phyloP scores from a whole-genome alignment of 2,329 filamentous ascomycete species.

The Lasiodiplodia sp. region DNA sequence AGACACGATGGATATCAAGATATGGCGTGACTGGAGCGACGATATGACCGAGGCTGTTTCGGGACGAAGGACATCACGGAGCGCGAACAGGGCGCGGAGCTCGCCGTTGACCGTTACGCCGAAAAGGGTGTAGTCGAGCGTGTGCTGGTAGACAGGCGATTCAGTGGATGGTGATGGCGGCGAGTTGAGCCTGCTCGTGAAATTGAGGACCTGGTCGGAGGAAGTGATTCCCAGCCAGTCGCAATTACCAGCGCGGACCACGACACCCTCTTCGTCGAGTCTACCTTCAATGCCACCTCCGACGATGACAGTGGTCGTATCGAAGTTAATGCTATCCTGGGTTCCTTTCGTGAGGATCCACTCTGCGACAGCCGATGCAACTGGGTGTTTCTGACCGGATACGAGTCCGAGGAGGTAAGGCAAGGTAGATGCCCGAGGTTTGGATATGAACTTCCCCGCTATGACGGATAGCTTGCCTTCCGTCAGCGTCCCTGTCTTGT shows the following conservation, averaged over 20 bases:
- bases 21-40: constrained; percentile 56
- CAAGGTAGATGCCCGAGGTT: constrained; percentile 29
- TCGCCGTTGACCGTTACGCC: constrained; percentile 55
- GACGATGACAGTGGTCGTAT: constrained; percentile 47
- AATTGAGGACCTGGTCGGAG: neutral
- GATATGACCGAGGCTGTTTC: constrained; percentile 61
- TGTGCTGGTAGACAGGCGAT: neutral
- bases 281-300: constrained; percentile 55
- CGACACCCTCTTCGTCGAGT: constrained; percentile 34
- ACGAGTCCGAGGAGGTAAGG: constrained; percentile 50
- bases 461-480: constrained; percentile 58
- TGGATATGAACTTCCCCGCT: constrained; percentile 31
- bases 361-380: constrained; percentile 7
- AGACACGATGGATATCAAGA: constrained; percentile 63
- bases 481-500: constrained; percentile 83
- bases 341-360: neutral
- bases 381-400: constrained; percentile 37
- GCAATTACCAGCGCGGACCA: constrained; percentile 54
- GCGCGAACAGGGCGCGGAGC: constrained; percentile 58
- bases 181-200: neutral
- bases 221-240: constrained; percentile 18
- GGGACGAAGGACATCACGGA: constrained; percentile 57
- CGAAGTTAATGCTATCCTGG: neutral
- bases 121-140: constrained; percentile 36
- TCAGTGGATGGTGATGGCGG: constrained; percentile 6